A percentile compares a stretch with the other conserved stretches of the same genome.
phyloP scores from a whole-genome alignment of 2,329 filamentous ascomycete genomes.

The Triangularia verruculosa region DNA sequence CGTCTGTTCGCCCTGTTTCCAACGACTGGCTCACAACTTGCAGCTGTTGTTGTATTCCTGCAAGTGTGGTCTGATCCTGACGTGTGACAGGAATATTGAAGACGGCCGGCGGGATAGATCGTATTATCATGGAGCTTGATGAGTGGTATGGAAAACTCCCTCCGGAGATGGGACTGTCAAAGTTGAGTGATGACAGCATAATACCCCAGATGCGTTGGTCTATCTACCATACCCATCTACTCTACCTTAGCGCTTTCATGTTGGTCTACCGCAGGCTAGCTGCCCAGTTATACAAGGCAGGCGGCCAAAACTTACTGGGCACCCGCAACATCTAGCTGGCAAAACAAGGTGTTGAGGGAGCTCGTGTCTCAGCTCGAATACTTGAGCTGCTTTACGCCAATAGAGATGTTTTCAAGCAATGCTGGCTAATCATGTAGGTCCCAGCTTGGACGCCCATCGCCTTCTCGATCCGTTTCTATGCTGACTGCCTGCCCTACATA shows the following conservation, averaged over 20 bases:
- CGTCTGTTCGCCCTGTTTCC: too few relatives aligned
- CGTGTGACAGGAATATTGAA: constrained; percentile 32
- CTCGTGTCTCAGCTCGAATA: constrained; percentile 29
- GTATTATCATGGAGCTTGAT: constrained; percentile 31
- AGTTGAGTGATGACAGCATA: too few relatives aligned
- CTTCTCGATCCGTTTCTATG: background rate
- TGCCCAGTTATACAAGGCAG: constrained; percentile 22
- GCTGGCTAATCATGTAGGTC: constrained; percentile 35
- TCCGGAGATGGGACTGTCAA: constrained; percentile 24
- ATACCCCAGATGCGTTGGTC: constrained; percentile 23
- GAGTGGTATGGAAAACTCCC: constrained; percentile 32
- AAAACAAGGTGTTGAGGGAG: constrained; percentile 29
- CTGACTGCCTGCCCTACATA: constrained; percentile 5
- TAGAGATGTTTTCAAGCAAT: constrained; percentile 25
- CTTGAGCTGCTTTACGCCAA: constrained; percentile 26
- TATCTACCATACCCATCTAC: constrained; percentile 33
- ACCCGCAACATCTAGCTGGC: constrained; percentile 10
- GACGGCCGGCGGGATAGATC: constrained; percentile 26
- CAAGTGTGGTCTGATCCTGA: too few relatives aligned
- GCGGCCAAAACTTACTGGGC: background rate
- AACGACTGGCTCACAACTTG: too few relatives aligned
- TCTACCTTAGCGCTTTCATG: constrained; percentile 34
- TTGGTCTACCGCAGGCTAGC: constrained; percentile 34
- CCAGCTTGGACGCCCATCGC: background rate
- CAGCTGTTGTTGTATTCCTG: too few relatives aligned